phyloP scores from a whole-genome alignment of 495 filamentous ascomycete genomes.

The Lasiosphaeria miniovina region DNA sequence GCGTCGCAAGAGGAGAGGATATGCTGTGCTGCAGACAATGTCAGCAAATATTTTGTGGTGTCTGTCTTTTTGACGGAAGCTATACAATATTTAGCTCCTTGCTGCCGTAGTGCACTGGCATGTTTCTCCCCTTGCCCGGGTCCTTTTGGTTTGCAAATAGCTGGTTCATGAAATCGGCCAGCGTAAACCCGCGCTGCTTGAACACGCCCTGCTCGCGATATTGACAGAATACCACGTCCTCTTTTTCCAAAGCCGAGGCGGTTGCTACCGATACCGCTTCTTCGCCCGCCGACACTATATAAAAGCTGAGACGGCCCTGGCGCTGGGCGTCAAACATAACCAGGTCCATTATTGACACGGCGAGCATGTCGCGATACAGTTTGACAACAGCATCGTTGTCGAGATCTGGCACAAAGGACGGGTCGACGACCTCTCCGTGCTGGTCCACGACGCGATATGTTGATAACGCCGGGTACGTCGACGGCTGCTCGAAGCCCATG shows the following conservation, averaged over 20 bases:
- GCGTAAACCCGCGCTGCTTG: slow-evolving; percentile 80
- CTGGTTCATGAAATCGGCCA: slow-evolving; percentile 91
- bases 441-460: slow-evolving; percentile 88
- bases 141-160: slow-evolving; percentile 88
- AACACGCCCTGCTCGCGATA: slow-evolving; percentile 94
- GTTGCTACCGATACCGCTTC: slow-evolving; percentile 90
- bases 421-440: slow-evolving; percentile 74
- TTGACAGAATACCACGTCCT: slow-evolving; percentile 90
- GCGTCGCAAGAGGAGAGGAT: slow-evolving; percentile 88
- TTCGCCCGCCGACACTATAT: slow-evolving; percentile 96
- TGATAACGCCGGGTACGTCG: slow-evolving; percentile 65
- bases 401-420: slow-evolving; percentile 59
- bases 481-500: slow-evolving; percentile 71
- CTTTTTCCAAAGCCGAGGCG: slow-evolving; percentile 72
- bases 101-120: slow-evolving; percentile 96
- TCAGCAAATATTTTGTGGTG: slow-evolving; percentile 13
- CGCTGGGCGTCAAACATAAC: slow-evolving; percentile 88
- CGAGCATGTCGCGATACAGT: slow-evolving; percentile 58
- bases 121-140: slow-evolving; percentile 79
- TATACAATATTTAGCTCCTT: slow-evolving; percentile 72
- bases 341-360: slow-evolving; percentile 88
- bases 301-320: slow-evolving; percentile 86
- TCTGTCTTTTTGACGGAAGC: background rate
- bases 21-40: slow-evolving; percentile 69
- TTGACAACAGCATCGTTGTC: slow-evolving; percentile 67